phyloP scores from a whole-genome alignment of 2,329 filamentous ascomycete species.

The Phyllosticta paracitricarpa region DNA sequence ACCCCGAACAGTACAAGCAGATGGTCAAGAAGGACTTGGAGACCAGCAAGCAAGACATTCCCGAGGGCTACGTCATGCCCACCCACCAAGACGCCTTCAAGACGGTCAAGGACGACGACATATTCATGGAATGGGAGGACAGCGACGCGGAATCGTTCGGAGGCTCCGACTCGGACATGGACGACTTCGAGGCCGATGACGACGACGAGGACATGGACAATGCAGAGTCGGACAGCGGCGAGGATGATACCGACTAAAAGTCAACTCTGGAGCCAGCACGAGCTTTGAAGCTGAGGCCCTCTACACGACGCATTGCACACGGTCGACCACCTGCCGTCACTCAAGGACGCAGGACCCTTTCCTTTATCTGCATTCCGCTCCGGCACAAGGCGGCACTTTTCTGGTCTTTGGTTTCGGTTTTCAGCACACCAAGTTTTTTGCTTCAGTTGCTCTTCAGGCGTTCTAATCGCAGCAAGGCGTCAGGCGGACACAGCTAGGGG shows the following conservation, averaged over 20 bases:
- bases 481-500: not conserved
- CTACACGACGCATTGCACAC: not conserved
- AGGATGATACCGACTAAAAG: slow-evolving; percentile 41
- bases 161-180: slow-evolving; percentile 43
- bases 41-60: slow-evolving; percentile 68
- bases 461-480: slow-evolving; percentile 8
- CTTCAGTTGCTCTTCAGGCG: not conserved
- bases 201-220: slow-evolving; percentile 52
- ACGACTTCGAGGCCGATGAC: slow-evolving; percentile 36
- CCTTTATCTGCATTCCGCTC: not conserved
- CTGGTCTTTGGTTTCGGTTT: not conserved
- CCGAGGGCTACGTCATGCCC: slow-evolving; percentile 71
- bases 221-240: slow-evolving; percentile 28
- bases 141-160: slow-evolving; percentile 55
- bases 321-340: not conserved
- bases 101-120: slow-evolving; percentile 56
- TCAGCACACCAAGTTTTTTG: not conserved
- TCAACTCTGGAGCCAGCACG: not conserved
- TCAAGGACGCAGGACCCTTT: not conserved
- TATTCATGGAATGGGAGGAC: slow-evolving; percentile 42
- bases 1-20: slow-evolving; percentile 57
- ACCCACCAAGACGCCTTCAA: slow-evolving; percentile 53
- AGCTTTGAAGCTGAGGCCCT: not conserved
- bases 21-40: slow-evolving; percentile 62
- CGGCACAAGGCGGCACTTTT: not conserved